Evolutionary conservation across 306 rosid genomes (phyloP).

Genomic region (Acacia crassicarpa): DNA sequence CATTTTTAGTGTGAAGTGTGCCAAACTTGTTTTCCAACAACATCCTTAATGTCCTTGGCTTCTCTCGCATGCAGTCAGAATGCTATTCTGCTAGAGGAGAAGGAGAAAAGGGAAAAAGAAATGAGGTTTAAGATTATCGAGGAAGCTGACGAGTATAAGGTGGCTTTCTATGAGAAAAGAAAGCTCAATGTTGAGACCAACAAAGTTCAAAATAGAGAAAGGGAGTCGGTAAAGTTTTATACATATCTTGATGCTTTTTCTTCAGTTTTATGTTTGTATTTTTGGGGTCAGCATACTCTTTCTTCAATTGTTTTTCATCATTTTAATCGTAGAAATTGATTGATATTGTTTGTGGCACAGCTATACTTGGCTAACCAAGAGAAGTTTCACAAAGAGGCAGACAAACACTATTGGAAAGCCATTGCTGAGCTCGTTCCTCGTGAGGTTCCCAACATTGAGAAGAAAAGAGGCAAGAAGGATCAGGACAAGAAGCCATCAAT

Average conservation of each 20-base stretch:
- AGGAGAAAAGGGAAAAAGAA: constrained; percentile 94
- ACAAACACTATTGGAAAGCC: constrained; percentile 94
- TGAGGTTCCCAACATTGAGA: constrained; percentile 93
- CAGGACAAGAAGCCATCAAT: constrained; percentile 92
- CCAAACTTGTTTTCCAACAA: constrained; percentile 20
- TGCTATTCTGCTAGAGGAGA: constrained; percentile 83
- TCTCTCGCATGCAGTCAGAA: constrained; percentile 68
- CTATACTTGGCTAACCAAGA: constrained; percentile 76
- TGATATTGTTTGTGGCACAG: constrained; percentile 47
- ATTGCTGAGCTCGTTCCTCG: constrained; percentile 94
- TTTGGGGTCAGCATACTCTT: background rate
- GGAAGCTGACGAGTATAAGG: constrained; percentile 90
- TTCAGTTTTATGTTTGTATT: background rate
- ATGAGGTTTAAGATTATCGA: constrained; percentile 81
- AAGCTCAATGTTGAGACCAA: constrained; percentile 87
- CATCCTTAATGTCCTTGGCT: constrained; percentile 28
- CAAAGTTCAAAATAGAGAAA: constrained; percentile 86
- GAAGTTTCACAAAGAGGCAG: constrained; percentile 95
- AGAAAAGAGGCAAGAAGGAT: constrained; percentile 94
- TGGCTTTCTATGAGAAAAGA: constrained; percentile 89
- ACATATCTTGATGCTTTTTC: constrained; percentile 15
- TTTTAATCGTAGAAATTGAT: constrained; percentile 13
- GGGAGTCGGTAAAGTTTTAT: constrained; percentile 72
- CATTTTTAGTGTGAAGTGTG: constrained; percentile 17
- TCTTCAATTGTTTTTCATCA: constrained; percentile 5